These are phyloP conservation scores for Colletotrichum sojae DNA, from an alignment of 2,329 filamentous ascomycete species.

Conservation along the genomic window DNA sequence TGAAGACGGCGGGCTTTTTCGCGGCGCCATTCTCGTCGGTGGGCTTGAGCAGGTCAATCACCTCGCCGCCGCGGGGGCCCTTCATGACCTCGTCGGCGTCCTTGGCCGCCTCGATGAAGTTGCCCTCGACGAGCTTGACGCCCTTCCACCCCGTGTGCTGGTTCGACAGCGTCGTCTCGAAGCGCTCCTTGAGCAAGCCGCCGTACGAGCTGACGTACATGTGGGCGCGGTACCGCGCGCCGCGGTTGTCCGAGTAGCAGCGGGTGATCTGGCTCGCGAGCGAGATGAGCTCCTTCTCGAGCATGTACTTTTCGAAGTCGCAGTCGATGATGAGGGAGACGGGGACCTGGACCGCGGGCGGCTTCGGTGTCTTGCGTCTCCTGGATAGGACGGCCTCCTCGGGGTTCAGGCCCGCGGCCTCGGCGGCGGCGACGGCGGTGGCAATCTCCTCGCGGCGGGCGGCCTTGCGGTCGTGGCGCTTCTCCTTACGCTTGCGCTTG, in stretches of 20 bases:
- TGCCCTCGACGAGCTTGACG: slow-evolving; percentile 78
- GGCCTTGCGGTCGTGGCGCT: slow-evolving; percentile 62
- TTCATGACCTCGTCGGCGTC: slow-evolving; percentile 79
- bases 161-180: slow-evolving; percentile 80
- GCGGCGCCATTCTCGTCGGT: slow-evolving; percentile 45
- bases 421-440: slow-evolving; percentile 62
- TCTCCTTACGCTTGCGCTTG: slow-evolving; percentile 68
- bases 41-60: slow-evolving; percentile 71
- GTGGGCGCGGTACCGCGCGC: slow-evolving; percentile 76
- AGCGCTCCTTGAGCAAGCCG: slow-evolving; percentile 81
- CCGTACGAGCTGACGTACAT: slow-evolving; percentile 85
- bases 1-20: slow-evolving; percentile 48
- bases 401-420: slow-evolving; percentile 59
- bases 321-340: slow-evolving; percentile 91
- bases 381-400: slow-evolving; percentile 44
- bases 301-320: slow-evolving; percentile 92
- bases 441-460: slow-evolving; percentile 66
- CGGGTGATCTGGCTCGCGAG: slow-evolving; percentile 87
- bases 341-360: slow-evolving; percentile 71
- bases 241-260: slow-evolving; percentile 89
- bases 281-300: slow-evolving; percentile 86
- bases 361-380: slow-evolving; percentile 51
- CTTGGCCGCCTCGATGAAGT: slow-evolving; percentile 79
- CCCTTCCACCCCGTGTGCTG: slow-evolving; percentile 86
- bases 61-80: slow-evolving; percentile 65